phyloP scores from a whole-genome alignment of 2,329 filamentous ascomycete genomes.

The Fusarium dlaminii region DNA sequence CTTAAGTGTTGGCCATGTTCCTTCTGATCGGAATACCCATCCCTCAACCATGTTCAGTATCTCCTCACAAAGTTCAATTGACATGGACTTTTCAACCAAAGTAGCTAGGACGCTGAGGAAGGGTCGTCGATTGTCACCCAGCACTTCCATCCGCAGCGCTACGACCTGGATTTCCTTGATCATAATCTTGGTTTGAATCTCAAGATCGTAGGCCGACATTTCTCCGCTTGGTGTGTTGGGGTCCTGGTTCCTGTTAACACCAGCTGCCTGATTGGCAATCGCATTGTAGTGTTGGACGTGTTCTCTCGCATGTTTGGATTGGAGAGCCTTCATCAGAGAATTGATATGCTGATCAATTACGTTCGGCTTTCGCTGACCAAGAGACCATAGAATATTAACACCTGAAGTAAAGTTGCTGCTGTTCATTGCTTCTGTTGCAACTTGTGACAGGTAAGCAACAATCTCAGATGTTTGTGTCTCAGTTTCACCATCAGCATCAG shows the following conservation, averaged over 20 bases:
- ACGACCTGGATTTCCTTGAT: conserved; percentile 96
- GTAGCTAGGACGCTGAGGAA: conserved; percentile 96
- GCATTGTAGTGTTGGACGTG: conserved; percentile 82
- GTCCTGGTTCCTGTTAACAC: conserved; percentile 59
- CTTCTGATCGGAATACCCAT: conserved; percentile 96
- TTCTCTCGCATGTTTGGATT: conserved; percentile 90
- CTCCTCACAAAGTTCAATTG: conserved; percentile 87
- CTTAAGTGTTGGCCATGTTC: conserved; percentile 96
- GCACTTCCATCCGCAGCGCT: conserved; percentile 87
- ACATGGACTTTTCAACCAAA: conserved; percentile 93
- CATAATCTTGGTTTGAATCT: conserved; percentile 90
- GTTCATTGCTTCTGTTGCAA: conserved; percentile 87
- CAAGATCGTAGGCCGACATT: conserved; percentile 79
- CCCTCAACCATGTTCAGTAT: conserved; percentile 92
- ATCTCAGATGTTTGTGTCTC: conserved; percentile 89
- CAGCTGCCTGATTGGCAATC: conserved; percentile 61
- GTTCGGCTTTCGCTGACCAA: conserved; percentile 84
- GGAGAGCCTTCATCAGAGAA: conserved; percentile 91
- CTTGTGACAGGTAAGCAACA: conserved; percentile 82
- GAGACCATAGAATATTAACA: conserved; percentile 92
- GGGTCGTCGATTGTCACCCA: conserved; percentile 89
- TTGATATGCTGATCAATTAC: conserved; percentile 91
- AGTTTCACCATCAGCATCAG: conserved; percentile 84
- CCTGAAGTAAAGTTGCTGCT: conserved; percentile 84
- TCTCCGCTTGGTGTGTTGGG: conserved; percentile 63